Base-by-base conservation (phyloP, 2,329 filamentous ascomycete species). In the Fusarium sulawesiense region DNA sequence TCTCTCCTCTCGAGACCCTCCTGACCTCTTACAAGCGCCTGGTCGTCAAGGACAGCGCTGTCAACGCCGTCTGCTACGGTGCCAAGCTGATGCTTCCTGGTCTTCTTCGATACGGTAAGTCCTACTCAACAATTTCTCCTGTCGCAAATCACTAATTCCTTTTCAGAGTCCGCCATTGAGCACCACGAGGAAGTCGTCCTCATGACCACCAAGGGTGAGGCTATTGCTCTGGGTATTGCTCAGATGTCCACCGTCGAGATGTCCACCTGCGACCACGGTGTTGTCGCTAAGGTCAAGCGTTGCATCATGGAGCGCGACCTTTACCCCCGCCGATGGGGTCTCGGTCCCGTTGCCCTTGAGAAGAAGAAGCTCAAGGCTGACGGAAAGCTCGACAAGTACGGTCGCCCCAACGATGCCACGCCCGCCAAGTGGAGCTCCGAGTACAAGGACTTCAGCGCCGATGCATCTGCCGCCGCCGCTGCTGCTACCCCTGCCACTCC, bases 341-440 rank as follows among this genome's bases (percentile, higher is more conserved):
- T 98, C 78, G 96, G 96, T 68, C 95, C 96, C 56, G 91, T 95
- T 65, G 96, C 96, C 51, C 84, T 92, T 50, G 94, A 98, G 88
- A 99, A 99, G 91, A 99, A 99, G 92, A 98, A 98, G 89, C 90
- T 99, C 86, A 98, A 98, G 90, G 93, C 94, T 56, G 92, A 93
- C 74, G 96, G 96, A 82, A 97, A 98, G 85, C 91, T 99, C 65
- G 96, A 99, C 86, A 99, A 99, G 91, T 98, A 90, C 76, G 96
- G 96, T 73, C 91, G 94, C 63, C 83, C 92, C 76, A 99, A 98
- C 82, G 95, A 98, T 80, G 89, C 91, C 71, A 99, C 96, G 7
- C 96, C 96, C 27, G 90, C 94, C 76, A 93, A 96, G 83, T 99
- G 96, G 96, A 94, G 92, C 75, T 83, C 88, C 40, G 92, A 93